Conservation (phyloP, 495 filamentous ascomycete species). For the Collariella sp. region DNA sequence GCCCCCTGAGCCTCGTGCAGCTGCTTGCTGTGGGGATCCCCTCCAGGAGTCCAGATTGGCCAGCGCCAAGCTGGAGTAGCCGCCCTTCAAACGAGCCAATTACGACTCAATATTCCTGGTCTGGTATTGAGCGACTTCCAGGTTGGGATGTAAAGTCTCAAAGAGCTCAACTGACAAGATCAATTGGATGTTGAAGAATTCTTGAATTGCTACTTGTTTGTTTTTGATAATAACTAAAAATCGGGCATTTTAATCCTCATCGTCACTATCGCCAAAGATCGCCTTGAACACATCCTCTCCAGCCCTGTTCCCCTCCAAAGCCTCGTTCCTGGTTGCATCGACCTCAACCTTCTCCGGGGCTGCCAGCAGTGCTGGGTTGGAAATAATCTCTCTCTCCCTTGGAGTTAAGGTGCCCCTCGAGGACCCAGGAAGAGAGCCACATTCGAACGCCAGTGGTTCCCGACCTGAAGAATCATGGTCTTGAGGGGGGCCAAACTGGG, state of each 20-base stretch:
- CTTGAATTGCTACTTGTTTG: no score
- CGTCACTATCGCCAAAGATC: constrained; percentile 85
- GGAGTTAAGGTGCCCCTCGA: background rate
- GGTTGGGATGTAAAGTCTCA: no score
- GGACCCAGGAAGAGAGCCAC: constrained; percentile 11
- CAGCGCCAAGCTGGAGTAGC: background rate
- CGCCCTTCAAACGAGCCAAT: background rate
- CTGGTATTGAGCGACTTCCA: background rate
- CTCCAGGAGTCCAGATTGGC: background rate
- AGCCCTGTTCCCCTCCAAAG: constrained; percentile 70
- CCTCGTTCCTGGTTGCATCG: constrained; percentile 76
- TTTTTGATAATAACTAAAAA: no score
- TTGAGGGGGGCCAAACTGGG: constrained; percentile 23
- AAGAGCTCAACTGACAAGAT: no score
- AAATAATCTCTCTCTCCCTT: background rate
- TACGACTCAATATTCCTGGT: background rate
- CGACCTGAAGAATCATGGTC: background rate
- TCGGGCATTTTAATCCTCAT: constrained; percentile 44
- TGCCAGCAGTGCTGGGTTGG: background rate
- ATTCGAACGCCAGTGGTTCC: constrained; percentile 9
- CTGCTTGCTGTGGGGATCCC: background rate
- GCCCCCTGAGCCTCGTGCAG: background rate
- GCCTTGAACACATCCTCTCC: constrained; percentile 88
- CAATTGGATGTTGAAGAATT: no score
- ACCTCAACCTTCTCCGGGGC: constrained; percentile 31